Evolutionary conservation across 352 stramenopile species (phyloP).

Genomic region (Thalassiosira oceanica): DNA sequence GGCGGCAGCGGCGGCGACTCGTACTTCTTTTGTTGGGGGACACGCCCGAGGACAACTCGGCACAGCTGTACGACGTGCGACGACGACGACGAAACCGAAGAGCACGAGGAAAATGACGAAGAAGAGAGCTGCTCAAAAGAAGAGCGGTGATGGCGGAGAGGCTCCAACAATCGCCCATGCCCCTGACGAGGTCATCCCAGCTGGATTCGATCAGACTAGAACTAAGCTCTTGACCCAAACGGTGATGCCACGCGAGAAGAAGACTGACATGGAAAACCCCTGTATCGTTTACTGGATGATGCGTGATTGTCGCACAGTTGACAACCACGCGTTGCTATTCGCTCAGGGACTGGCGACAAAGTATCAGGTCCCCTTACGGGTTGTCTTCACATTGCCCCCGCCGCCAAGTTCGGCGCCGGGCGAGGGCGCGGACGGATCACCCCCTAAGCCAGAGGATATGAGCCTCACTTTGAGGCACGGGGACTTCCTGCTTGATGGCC

Average conservation of each 20-base stretch:
- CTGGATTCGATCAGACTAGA: slow-evolving; percentile 26
- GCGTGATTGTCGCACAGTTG: slow-evolving; percentile 82
- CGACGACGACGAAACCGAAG: not conserved
- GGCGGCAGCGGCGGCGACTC: too few relatives aligned
- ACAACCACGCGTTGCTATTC: slow-evolving; percentile 87
- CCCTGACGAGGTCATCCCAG: slow-evolving; percentile 22
- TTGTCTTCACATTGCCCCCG: slow-evolving; percentile 74
- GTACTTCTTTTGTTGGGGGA: too few relatives aligned
- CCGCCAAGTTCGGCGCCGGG: slow-evolving; percentile 20
- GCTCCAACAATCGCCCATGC: slow-evolving; percentile 33
- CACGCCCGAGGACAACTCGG: too few relatives aligned
- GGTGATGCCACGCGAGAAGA: slow-evolving; percentile 9
- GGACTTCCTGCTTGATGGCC: slow-evolving; percentile 81
- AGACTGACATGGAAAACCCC: slow-evolving; percentile 8
- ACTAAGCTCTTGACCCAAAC: slow-evolving; percentile 35
- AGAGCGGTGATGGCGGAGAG: slow-evolving; percentile 4
- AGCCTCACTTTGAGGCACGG: slow-evolving; percentile 79
- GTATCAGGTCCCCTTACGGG: slow-evolving; percentile 59
- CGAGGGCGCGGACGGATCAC: slow-evolving; percentile 26
- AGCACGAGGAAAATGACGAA: slow-evolving; percentile 5
- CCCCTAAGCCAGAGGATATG: slow-evolving; percentile 33
- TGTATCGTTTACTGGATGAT: slow-evolving; percentile 88
- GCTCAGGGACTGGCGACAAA: slow-evolving; percentile 70
- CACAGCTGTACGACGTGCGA: too few relatives aligned
- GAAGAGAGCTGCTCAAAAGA: slow-evolving; percentile 11